Conservation (phyloP, 2,329 filamentous ascomycete species). For the Hypoxylon sp. region DNA sequence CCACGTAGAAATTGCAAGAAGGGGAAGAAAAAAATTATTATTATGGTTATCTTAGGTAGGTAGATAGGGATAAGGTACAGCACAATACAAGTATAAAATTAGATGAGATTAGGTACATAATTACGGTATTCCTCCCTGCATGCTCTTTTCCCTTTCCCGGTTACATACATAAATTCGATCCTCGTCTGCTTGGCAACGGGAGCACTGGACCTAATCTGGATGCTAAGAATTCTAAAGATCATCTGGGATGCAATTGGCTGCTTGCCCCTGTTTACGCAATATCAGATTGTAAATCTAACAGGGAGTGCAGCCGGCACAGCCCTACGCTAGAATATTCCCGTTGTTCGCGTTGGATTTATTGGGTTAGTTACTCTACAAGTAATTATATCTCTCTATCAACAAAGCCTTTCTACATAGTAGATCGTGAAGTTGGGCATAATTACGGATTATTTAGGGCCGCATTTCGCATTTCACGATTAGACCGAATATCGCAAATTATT, state of each 20-base stretch:
- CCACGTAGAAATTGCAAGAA: conserved; percentile 26
- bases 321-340: conserved; percentile 11
- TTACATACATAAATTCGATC: conserved; percentile 33
- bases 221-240: conserved; percentile 27
- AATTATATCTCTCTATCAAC: too few species aligned
- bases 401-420: too few species aligned
- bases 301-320: conserved; percentile 10
- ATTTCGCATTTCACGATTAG: too few species aligned
- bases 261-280: conserved; percentile 6
- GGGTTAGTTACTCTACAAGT: conserved; percentile 20
- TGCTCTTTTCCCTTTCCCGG: conserved; percentile 24
- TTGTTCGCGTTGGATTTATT: conserved; percentile 3
- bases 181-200: conserved; percentile 31
- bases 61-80: conserved; percentile 7
- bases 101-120: conserved; percentile 17
- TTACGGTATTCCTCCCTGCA: conserved; percentile 6
- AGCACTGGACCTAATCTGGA: conserved; percentile 26
- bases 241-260: conserved; percentile 28
- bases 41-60: conserved; percentile 13
- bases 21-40: conserved; percentile 22
- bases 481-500: too few species aligned
- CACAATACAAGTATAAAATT: conserved; percentile 12
- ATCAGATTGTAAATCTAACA: conserved; percentile 20
- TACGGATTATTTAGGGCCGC: too few species aligned
- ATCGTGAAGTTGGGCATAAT: too few species aligned